These are phyloP conservation scores for Lichina pygmaea DNA, from an alignment of 495 filamentous ascomycete species.

Conservation along the genomic window DNA sequence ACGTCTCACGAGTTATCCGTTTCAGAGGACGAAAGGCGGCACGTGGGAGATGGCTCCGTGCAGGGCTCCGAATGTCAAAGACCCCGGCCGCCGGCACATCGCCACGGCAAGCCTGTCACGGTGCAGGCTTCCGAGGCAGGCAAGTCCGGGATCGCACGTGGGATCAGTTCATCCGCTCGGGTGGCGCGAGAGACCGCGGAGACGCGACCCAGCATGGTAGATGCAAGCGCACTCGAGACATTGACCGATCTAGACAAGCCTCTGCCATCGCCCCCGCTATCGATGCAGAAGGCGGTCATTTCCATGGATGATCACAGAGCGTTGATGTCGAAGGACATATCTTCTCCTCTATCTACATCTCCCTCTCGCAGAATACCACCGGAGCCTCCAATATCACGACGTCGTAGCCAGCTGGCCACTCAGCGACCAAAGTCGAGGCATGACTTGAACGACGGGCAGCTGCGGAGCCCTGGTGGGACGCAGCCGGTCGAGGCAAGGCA, in stretches of 20 bases:
- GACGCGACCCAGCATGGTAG: neutral
- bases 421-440: neutral
- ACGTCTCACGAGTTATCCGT: conserved; percentile 18
- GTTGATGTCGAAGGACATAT: neutral
- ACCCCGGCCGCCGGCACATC: conserved; percentile 31
- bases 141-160: neutral
- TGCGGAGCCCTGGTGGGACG: too few relatives aligned
- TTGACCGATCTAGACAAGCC: conserved; percentile 23
- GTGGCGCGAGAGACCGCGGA: neutral
- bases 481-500: too few relatives aligned
- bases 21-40: conserved; percentile 13
- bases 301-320: neutral
- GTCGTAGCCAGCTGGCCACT: neutral
- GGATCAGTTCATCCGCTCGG: too few relatives aligned
- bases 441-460: too few relatives aligned
- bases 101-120: conserved; percentile 43
- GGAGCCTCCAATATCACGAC: neutral
- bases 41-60: conserved; percentile 4
- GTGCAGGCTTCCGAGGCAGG: conserved; percentile 3
- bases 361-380: neutral
- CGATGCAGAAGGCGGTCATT: neutral
- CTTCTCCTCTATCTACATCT: neutral
- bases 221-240: conserved; percentile 7
- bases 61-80: conserved; percentile 15
- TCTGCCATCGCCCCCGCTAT: conserved; percentile 15